Conservation (phyloP, 768 basidiomycete genomes). For the Suillus variegatus region DNA sequence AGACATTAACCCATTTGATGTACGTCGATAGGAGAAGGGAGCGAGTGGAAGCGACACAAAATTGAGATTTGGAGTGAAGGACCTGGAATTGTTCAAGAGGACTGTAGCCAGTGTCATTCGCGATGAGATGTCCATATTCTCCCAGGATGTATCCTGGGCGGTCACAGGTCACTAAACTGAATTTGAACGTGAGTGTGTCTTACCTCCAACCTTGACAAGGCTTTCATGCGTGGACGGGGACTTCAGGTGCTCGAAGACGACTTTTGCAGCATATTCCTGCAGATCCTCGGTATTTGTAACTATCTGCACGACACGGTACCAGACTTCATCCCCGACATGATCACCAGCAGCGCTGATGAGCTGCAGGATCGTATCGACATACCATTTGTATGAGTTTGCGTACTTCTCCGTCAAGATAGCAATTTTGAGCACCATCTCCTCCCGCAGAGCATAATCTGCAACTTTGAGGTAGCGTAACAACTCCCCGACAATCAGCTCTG, state of each 20-base stretch:
- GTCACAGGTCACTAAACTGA: constrained; percentile 14
- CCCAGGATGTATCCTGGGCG: constrained; percentile 90
- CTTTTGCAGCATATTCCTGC: constrained; percentile 93
- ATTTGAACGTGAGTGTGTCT: constrained; percentile 19
- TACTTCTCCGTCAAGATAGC: constrained; percentile 99
- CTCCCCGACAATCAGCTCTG: constrained; percentile 94
- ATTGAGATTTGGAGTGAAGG: constrained; percentile 92
- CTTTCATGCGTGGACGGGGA: constrained; percentile 88
- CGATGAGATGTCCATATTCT: constrained; percentile 97
- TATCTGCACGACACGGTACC: constrained; percentile 99
- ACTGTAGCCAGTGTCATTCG: constrained; percentile 91
- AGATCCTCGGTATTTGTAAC: constrained; percentile 98
- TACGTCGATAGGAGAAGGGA: constrained; percentile 95
- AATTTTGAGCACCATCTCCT: constrained; percentile 99
- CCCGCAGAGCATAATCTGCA: constrained; percentile 95
- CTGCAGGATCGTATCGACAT: constrained; percentile 96
- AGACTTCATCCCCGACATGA: constrained; percentile 98
- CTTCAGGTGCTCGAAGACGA: constrained; percentile 87
- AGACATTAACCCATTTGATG: constrained; percentile 99
- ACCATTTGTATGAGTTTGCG: constrained; percentile 97
- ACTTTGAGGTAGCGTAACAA: constrained; percentile 89
- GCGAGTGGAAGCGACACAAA: constrained; percentile 89
- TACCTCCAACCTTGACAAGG: constrained; percentile 94
- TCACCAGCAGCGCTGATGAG: constrained; percentile 97
- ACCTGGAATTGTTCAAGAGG: constrained; percentile 93